Conservation (phyloP, 129 eudicot genomes). For the Escallonia herrerae region DNA sequence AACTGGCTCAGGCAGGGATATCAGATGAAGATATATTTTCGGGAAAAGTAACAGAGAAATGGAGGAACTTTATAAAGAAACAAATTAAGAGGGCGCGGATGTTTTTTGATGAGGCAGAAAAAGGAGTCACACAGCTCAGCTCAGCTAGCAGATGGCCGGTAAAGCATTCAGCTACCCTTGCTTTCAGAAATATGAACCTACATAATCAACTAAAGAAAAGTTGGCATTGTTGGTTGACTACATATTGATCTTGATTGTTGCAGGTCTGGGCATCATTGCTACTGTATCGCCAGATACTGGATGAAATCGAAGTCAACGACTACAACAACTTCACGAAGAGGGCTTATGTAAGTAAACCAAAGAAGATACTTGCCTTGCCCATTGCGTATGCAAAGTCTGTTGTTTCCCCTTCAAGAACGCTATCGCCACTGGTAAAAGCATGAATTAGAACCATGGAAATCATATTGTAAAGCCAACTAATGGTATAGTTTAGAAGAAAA, state of each 20-base stretch:
- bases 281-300: constrained; percentile 74
- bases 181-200: neutral
- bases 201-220: no score
- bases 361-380: constrained; percentile 77
- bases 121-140: constrained; percentile 83
- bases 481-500: neutral
- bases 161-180: constrained; percentile 18
- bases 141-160: constrained; percentile 99
- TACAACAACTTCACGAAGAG: constrained; percentile 85
- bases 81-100: constrained; percentile 90
- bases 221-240: neutral
- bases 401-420: constrained; percentile 46
- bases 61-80: constrained; percentile 91
- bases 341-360: constrained; percentile 84
- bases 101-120: constrained; percentile 90
- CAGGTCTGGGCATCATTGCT: constrained; percentile 97
- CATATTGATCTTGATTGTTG: neutral
- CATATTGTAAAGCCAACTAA: neutral
- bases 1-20: constrained; percentile 86
- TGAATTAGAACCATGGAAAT: neutral
- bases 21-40: constrained; percentile 95
- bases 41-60: constrained; percentile 84
- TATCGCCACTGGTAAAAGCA: constrained; percentile 20
- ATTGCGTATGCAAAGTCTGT: constrained; percentile 81
- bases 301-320: constrained; percentile 94